Base-by-base conservation (phyloP, 2,329 filamentous ascomycete genomes). In the Periconia sp. region DNA sequence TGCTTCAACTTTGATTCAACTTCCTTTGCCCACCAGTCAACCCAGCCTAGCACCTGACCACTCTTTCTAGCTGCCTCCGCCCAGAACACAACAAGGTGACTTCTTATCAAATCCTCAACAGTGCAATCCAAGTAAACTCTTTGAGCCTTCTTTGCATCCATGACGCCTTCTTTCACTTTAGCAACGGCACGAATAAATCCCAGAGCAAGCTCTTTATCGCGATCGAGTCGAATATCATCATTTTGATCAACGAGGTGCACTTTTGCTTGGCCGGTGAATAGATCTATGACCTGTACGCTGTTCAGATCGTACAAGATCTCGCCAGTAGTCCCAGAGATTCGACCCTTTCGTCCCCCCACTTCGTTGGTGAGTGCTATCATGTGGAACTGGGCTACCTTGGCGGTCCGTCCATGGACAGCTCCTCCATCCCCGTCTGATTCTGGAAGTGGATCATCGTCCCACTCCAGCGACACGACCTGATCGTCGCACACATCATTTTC, bases 401-500 rank as follows among this genome's bases (percentile, higher is more conserved):
- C 41, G 5, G 41, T 18, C 3, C n/a, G 41, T 11, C n/a, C 17
- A 20, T 42, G 17, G 10, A 41, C 14, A 41, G 37, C 3, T 15
- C 37, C 17, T 3, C 3, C 3, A 18, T 41, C 37, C 11, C 62
- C 45, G 2, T 54, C 54, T 31, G 63, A 62, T 0, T 57, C 49
- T 8, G 40, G 48, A 1, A 78, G 59, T 0, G 76, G 76, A 55
- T 90, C 86, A 43, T 95, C 90, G 13, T 92, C 88, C 91, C 93
- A 97, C 5, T 83, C 85, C 49, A 97, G 85, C 0, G 89, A 92
- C 17, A 97, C 93, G 19, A 88, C 82, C 72, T 97, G 92, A 65
- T 97, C 91, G 71, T 99, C 93, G 65, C 87, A 90, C 43, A 97
- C 94, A 66, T 95, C 87, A 74, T 97, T 99, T 74, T 96, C 92